A percentile compares a stretch with the other conserved stretches of the same genome.
These are phyloP conservation scores for Mycena kentingensis DNA, from an alignment of 768 basidiomycete species.

Conservation along the genomic window DNA sequence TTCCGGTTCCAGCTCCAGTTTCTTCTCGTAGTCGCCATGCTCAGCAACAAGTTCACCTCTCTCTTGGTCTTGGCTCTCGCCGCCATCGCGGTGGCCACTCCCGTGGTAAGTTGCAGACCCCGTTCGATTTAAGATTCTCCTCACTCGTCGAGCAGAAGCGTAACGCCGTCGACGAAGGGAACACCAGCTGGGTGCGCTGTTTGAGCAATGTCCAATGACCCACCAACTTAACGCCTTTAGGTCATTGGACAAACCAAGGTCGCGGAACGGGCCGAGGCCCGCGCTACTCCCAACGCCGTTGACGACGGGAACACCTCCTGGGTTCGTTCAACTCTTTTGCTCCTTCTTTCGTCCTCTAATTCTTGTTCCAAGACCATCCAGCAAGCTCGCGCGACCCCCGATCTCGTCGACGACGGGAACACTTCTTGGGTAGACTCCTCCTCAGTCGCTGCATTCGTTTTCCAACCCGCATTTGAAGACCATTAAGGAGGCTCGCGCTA, in stretches of 20 bases:
- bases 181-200: too few relatives aligned
- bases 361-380: background rate
- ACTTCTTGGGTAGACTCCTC: background rate
- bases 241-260: too few relatives aligned
- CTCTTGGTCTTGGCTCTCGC: conserved; percentile 8
- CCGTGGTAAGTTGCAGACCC: conserved; percentile 6
- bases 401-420: background rate
- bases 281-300: too few relatives aligned
- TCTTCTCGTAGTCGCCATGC: background rate
- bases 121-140: too few relatives aligned
- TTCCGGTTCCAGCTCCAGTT: background rate
- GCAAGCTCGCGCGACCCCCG: background rate
- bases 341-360: too few relatives aligned
- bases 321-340: too few relatives aligned
- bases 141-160: too few relatives aligned
- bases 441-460: background rate
- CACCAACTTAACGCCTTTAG: too few relatives aligned
- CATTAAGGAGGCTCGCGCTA: background rate
- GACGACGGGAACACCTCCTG: too few relatives aligned
- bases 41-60: conserved; percentile 7
- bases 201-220: too few relatives aligned
- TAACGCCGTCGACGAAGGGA: too few relatives aligned
- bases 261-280: too few relatives aligned
- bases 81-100: conserved; percentile 2
- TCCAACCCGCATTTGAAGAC: background rate